Base-by-base conservation (phyloP, 805 yeast genomes). In the Lipomyces lipofer region DNA sequence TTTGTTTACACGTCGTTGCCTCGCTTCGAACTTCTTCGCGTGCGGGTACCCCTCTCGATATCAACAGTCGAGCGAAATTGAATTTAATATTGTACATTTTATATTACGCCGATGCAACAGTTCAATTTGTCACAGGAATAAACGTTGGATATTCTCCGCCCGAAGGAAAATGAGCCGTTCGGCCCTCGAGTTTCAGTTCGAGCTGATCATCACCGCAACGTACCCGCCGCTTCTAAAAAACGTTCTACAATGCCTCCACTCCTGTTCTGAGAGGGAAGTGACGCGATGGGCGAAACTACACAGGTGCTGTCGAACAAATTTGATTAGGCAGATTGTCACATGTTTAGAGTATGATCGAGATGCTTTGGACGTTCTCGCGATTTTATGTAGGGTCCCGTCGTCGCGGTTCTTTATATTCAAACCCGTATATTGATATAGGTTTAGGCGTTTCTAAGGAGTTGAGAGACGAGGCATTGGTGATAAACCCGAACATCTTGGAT, bases 201-300 rank as follows among this genome's bases (percentile, higher is more conserved):
- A 24, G 13, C 40, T 36, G 4, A 15, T 36, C 21, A 15, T 24
- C 21, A n/a, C 8, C 8, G 40, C 40, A 13, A 19, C 17, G 17
- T 36, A 36, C 21, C 40, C 40, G 6, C 24, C 40, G 2, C 4
- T 36, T 2, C 22, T 36, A 36, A 24, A 6, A 8, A 19, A 21
- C 5, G 21, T 24, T 3, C 21, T 36, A 36, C 24, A 36, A 36
- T 19, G 21, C 24, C 40, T 36, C 17, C 40, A 7, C 10, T 15
- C 40, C 4, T 21, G 24, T 10, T 8, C 40, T 2, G 40, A 15
- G 22, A 17, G 21, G 19, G 24, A 19, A 8, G 15, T 42, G 19
- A 8, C 24, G 8, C 42, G 36, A n/a, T 46, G 49, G 49, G 42
- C 49, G 10, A 13, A 15, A 24, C 25, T 46, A 21, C 49, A 46